A percentile compares a stretch with the other conserved stretches of the same genome.
Conservation (phyloP, 257 asterid genomes). For the Jacaranda mimosifolia region DNA sequence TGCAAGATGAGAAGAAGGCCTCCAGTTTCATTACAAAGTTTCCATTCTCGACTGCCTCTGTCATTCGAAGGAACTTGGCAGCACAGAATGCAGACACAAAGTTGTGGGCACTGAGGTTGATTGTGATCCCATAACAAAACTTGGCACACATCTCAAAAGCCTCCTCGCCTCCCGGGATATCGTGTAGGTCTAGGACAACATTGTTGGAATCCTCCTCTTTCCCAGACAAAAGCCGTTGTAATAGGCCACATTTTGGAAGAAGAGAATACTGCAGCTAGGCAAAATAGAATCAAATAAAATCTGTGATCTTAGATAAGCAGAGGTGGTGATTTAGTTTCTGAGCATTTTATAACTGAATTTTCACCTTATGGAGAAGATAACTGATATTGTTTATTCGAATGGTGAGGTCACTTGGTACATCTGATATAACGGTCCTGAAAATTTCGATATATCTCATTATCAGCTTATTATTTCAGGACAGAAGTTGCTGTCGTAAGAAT, state of each 20-base stretch:
- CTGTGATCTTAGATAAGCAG: neutral
- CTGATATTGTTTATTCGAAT: constrained; percentile 51
- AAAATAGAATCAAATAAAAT: constrained; percentile 34
- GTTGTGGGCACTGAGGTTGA: constrained; percentile 75
- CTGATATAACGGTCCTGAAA: constrained; percentile 58
- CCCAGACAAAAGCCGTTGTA: constrained; percentile 55
- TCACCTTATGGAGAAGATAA: constrained; percentile 67
- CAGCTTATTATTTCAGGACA: neutral
- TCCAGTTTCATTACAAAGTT: constrained; percentile 66
- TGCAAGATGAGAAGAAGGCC: constrained; percentile 73
- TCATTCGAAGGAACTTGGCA: constrained; percentile 76
- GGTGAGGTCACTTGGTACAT: constrained; percentile 58
- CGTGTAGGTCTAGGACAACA: constrained; percentile 56
- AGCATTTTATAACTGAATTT: neutral
- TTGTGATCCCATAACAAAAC: constrained; percentile 81
- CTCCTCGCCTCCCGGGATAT: constrained; percentile 81
- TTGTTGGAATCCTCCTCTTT: constrained; percentile 48
- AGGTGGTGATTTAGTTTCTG: neutral
- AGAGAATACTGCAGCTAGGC: constrained; percentile 68
- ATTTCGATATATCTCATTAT: neutral
- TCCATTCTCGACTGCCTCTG: constrained; percentile 65
- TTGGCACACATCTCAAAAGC: constrained; percentile 83
- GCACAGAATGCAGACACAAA: constrained; percentile 67
- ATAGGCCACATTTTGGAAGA: constrained; percentile 69
- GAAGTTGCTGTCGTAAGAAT: neutral